Conservation (phyloP, 768 basidiomycete genomes). For the Boletus pseudo-olivaceus region DNA sequence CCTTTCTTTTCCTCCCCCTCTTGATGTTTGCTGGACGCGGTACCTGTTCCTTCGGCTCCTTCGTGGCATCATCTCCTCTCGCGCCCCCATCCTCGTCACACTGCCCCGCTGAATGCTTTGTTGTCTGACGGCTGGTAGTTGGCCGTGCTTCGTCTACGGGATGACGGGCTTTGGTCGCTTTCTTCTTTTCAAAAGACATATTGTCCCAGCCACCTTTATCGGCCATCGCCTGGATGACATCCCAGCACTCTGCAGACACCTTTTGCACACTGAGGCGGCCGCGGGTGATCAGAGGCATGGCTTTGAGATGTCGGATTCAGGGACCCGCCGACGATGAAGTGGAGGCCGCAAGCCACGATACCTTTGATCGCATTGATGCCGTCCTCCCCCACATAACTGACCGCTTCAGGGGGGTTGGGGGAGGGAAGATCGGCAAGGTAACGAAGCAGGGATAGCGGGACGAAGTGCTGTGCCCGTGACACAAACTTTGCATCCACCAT, state of each 20-base stretch:
- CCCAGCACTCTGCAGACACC: slow-evolving; percentile 64
- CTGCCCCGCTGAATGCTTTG: not conserved
- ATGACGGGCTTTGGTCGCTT: slow-evolving; percentile 8
- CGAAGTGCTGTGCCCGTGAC: slow-evolving; percentile 63
- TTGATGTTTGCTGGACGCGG: not conserved
- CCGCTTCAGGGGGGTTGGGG: slow-evolving; percentile 43
- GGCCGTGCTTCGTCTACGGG: not conserved
- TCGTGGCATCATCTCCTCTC: slow-evolving; percentile 1
- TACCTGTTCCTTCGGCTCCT: not conserved
- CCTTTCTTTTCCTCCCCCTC: slow-evolving; percentile 26
- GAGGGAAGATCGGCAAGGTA: slow-evolving; percentile 47
- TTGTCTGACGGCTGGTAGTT: not conserved
- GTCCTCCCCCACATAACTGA: slow-evolving; percentile 64
- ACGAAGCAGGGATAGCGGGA: slow-evolving; percentile 74
- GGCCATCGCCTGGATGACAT: slow-evolving; percentile 56
- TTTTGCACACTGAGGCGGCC: slow-evolving; percentile 88
- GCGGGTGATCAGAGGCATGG: slow-evolving; percentile 75
- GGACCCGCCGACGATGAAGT: not conserved
- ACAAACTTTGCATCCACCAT: slow-evolving; percentile 83
- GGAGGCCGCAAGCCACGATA: slow-evolving; percentile 26
- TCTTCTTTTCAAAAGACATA: slow-evolving; percentile 39
- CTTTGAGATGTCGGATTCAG: slow-evolving; percentile 34
- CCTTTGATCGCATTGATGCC: slow-evolving; percentile 65
- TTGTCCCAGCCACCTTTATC: slow-evolving; percentile 78
- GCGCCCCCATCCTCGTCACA: slow-evolving; percentile 1